Evolutionary conservation across 306 rosid species (phyloP), one percentile per base, ranked within the genome.

Genomic region (Acacia confusa): DNA sequence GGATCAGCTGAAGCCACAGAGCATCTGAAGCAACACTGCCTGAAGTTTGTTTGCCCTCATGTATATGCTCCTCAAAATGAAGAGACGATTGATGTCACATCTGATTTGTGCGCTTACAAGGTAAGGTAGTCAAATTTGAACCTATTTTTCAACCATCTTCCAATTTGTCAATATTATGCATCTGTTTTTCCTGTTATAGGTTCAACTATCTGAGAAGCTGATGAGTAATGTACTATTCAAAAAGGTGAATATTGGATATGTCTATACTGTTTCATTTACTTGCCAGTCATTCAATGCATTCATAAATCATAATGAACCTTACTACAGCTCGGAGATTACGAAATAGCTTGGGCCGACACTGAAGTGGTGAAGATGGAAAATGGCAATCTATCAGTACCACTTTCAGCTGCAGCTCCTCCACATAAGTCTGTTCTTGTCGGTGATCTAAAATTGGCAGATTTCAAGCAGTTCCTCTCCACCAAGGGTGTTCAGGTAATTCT

Each of bases 1-100:
- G 99, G 99, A 60, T 93, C 97, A 24, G 98, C 98, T 6, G 99
- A 96, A 85, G 98, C 99, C 81, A 96, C 99, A 2, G 97, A 96
- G 78, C 98, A 96, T 92, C 86, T 96, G 87, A 96, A 92, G 88
- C 98, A 93, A 75, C 97, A 93, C 78, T 92, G 97, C 85, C 82
- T 92, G 70, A 88, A 92, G 84, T 85, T 82, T 75, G 97, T 93
- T 77, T 93, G 98, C 72, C 97, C 97, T 72, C 93, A 92, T 25
- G 97, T 93, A 58, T 96, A 88, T 85, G 97, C 99, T 78, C 99
- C 97, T 4, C 99, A 96, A 84, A 90, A 92, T 82, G 98, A 93
- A 78, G 97, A 93, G 87, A 93, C 94, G 47, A 93, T 91, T 48
- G 99, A 96, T 83, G 97, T 96, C 66, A 96, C 99, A 73, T 93